Conservation (phyloP, 352 stramenopile genomes). For the Globisporangium nodosum region DNA sequence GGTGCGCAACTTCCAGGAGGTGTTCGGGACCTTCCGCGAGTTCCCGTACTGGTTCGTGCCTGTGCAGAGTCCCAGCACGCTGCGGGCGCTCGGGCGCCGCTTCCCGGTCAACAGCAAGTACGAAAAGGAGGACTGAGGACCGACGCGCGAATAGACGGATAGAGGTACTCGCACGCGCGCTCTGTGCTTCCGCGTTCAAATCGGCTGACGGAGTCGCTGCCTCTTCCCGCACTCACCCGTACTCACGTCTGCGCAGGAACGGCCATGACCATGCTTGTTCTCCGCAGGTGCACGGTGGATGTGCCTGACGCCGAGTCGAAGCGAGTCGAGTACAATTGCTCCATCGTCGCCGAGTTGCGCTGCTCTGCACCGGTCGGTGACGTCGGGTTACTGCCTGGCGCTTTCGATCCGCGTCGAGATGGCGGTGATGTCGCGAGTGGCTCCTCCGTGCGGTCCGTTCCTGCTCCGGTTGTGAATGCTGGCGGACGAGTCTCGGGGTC, state of each 20-base stretch:
- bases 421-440: neutral
- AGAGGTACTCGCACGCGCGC: neutral
- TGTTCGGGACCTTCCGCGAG: conserved; percentile 61
- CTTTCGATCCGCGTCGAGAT: neutral
- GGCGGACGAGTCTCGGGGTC: conserved; percentile 13
- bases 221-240: neutral
- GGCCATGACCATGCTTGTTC: conserved; percentile 18
- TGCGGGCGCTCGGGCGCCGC: conserved; percentile 29
- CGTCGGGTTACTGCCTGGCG: neutral
- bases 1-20: conserved; percentile 67
- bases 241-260: neutral
- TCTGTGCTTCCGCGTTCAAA: neutral
- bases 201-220: neutral
- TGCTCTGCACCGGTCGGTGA: neutral
- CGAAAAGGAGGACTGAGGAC: conserved; percentile 41
- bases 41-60: conserved; percentile 72
- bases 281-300: conserved; percentile 4
- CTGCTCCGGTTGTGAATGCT: neutral
- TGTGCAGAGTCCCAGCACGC: conserved; percentile 44
- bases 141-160: neutral
- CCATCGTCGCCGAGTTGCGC: conserved; percentile 20
- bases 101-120: conserved; percentile 58
- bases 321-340: conserved; percentile 58
- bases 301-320: conserved; percentile 35
- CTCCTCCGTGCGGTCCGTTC: neutral